Evolutionary conservation across 2,329 filamentous ascomycete genomes (phyloP).

Genomic region (Colletotrichum graminicola): DNA sequence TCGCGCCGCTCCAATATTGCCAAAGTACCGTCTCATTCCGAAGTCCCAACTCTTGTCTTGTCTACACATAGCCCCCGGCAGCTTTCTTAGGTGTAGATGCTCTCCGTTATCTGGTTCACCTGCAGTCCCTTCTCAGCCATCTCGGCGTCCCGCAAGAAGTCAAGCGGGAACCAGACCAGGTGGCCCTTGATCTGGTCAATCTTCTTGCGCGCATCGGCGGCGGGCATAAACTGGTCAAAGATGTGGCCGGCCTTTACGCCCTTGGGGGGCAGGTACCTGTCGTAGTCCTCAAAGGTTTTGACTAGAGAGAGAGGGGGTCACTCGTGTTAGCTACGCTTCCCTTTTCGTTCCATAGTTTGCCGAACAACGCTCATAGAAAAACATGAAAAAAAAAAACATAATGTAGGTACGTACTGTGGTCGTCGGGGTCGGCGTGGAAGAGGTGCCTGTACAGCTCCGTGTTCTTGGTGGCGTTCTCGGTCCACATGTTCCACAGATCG

Average conservation of each 20-base stretch:
- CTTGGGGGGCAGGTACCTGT: conserved; percentile 78
- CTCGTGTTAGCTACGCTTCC: conserved; percentile 35
- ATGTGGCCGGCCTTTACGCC: conserved; percentile 87
- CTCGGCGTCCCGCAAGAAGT: conserved; percentile 84
- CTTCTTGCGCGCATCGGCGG: conserved; percentile 78
- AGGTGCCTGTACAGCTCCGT: conserved; percentile 82
- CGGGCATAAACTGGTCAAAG: conserved; percentile 82
- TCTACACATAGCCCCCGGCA: background rate
- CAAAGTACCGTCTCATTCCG: background rate
- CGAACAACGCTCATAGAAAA: conserved; percentile 15
- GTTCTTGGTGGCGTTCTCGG: conserved; percentile 74
- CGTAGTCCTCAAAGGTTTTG: conserved; percentile 91
- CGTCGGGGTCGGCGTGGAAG: conserved; percentile 90
- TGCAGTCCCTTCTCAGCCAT: conserved; percentile 93
- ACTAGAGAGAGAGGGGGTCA: conserved; percentile 58
- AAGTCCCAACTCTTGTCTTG: background rate
- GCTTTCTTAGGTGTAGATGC: conserved; percentile 78
- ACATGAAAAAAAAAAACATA: conserved; percentile 45
- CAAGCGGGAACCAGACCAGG: conserved; percentile 94
- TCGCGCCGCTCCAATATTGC: background rate
- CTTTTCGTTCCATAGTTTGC: background rate
- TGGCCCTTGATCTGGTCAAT: conserved; percentile 84
- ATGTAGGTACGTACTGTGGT: conserved; percentile 68
- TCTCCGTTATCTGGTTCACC: conserved; percentile 89
- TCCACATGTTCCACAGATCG: conserved; percentile 78